phyloP scores from a whole-genome alignment of 2,329 filamentous ascomycete genomes.

The Talaromyces sp. region DNA sequence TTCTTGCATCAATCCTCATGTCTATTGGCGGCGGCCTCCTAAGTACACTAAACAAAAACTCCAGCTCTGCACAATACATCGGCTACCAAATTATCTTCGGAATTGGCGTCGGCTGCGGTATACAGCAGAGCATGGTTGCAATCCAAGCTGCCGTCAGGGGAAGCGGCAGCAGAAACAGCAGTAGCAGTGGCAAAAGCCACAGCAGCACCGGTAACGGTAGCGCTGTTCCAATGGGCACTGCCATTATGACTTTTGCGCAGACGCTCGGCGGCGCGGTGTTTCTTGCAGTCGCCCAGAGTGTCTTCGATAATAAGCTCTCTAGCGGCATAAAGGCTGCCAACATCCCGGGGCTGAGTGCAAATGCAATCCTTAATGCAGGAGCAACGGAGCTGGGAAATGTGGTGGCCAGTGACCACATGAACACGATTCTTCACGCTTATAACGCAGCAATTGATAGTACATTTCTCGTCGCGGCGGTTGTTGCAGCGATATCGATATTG shows the following conservation, averaged over 20 bases:
- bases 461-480: constrained; percentile 18
- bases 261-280: constrained; percentile 35
- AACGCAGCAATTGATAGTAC: constrained; percentile 1
- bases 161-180: constrained; percentile 16
- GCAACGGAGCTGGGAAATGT: neutral
- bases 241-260: constrained; percentile 33
- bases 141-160: constrained; percentile 28
- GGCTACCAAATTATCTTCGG: constrained; percentile 22
- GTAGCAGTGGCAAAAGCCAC: neutral
- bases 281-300: constrained; percentile 32
- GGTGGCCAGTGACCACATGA: constrained; percentile 9
- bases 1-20: constrained; percentile 22
- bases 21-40: constrained; percentile 27
- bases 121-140: constrained; percentile 30
- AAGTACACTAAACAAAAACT: constrained; percentile 26
- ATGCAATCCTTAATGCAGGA: neutral
- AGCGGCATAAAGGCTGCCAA: constrained; percentile 18
- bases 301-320: constrained; percentile 33
- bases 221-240: constrained; percentile 27
- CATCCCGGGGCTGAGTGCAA: constrained; percentile 22
- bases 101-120: constrained; percentile 18
- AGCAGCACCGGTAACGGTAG: neutral
- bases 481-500: constrained; percentile 30
- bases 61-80: constrained; percentile 16
- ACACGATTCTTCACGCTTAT: constrained; percentile 1